These are phyloP conservation scores for Paraphoma sp. DNA, from an alignment of 2,329 filamentous ascomycete genomes.

Conservation along the genomic window DNA sequence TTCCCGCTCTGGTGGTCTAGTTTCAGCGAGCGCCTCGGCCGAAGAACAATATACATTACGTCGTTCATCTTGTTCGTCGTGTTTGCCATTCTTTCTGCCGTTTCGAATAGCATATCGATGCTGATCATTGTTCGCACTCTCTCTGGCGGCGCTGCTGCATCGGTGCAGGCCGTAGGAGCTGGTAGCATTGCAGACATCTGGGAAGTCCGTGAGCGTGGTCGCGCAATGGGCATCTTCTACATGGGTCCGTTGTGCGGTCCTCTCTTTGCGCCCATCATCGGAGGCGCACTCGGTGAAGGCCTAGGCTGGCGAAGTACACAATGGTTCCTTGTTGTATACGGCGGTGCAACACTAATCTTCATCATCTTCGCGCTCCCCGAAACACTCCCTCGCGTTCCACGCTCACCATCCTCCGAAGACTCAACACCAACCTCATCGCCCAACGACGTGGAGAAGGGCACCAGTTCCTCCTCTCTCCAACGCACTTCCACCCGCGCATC, in stretches of 20 bases:
- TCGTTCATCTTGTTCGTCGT: slow-evolving; percentile 44
- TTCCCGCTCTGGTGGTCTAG: slow-evolving; percentile 52
- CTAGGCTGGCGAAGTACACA: slow-evolving; percentile 49
- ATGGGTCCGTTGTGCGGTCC: slow-evolving; percentile 48
- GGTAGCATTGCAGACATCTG: slow-evolving; percentile 49
- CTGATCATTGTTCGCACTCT: slow-evolving; percentile 45
- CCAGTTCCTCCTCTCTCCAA: slow-evolving; percentile 22
- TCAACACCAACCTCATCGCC: background rate
- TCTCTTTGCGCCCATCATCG: slow-evolving; percentile 47
- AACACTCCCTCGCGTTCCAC: slow-evolving; percentile 1
- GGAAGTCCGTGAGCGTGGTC: slow-evolving; percentile 46
- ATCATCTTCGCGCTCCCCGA: slow-evolving; percentile 46
- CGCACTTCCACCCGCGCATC: slow-evolving; percentile 43
- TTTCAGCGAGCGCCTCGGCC: slow-evolving; percentile 45
- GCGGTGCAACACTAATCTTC: slow-evolving; percentile 38
- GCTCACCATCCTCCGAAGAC: background rate
- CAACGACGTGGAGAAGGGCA: slow-evolving; percentile 10
- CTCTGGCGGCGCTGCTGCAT: slow-evolving; percentile 46
- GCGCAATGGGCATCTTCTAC: slow-evolving; percentile 49
- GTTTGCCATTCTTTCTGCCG: slow-evolving; percentile 41
- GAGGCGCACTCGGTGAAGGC: slow-evolving; percentile 40
- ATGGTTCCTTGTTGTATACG: slow-evolving; percentile 49
- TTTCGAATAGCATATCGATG: slow-evolving; percentile 46
- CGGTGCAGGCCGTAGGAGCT: slow-evolving; percentile 48
- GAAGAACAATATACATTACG: slow-evolving; percentile 46